Conservation (phyloP, 1,284 basidiomycete species). For the Amylostereum areolatum region DNA sequence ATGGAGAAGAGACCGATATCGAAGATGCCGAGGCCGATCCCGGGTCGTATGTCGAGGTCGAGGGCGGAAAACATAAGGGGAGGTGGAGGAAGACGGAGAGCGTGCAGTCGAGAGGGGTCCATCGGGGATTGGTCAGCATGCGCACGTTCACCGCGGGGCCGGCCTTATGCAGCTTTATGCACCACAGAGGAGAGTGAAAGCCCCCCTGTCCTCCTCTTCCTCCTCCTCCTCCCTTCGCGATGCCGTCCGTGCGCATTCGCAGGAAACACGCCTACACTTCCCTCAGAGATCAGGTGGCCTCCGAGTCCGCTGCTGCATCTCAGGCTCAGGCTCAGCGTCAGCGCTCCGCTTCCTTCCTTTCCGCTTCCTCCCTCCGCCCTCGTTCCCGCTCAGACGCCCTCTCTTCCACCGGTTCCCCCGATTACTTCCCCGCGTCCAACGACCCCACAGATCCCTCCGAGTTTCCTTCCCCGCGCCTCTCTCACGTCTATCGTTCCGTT, state of each 20-base stretch:
- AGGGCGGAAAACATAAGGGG: conserved; percentile 54
- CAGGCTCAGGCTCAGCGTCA: background rate
- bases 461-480: background rate
- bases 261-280: conserved; percentile 33
- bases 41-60: conserved; percentile 74
- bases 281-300: conserved; percentile 24
- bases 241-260: conserved; percentile 56
- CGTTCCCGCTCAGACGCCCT: no score
- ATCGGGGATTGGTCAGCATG: no score
- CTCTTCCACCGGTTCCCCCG: no score
- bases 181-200: no score
- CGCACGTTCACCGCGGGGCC: no score
- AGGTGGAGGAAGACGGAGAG: background rate
- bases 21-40: conserved; percentile 73
- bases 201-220: background rate
- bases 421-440: no score
- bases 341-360: no score
- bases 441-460: conserved; percentile 1
- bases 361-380: no score
- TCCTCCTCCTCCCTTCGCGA: conserved; percentile 15
- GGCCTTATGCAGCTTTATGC: no score
- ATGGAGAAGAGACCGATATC: conserved; percentile 50
- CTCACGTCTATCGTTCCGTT: background rate
- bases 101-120: no score
- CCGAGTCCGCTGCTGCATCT: background rate